Percentiles rank a stretch among this genome's conserved stretches.
These are phyloP conservation scores for Colletotrichum musae DNA, from an alignment of 2,329 filamentous ascomycete species.

Conservation along the genomic window DNA sequence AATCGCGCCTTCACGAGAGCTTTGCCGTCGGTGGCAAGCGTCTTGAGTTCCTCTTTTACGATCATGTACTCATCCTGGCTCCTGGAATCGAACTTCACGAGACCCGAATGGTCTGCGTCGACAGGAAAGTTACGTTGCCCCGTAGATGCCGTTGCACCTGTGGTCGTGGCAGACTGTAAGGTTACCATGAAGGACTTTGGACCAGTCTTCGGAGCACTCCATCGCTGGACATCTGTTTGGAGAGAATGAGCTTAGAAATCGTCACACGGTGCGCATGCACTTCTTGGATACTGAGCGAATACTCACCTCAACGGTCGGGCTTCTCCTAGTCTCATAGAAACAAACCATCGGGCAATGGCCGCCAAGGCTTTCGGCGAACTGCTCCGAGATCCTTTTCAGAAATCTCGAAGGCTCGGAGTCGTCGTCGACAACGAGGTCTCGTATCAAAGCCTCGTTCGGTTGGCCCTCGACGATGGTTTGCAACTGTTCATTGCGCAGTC, in stretches of 20 bases:
- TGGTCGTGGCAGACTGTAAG: slow-evolving; percentile 44
- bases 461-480: slow-evolving; percentile 43
- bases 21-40: neutral
- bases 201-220: slow-evolving; percentile 40
- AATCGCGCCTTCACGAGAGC: neutral
- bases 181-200: slow-evolving; percentile 43
- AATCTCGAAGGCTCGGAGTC: slow-evolving; percentile 44
- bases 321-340: slow-evolving; percentile 42
- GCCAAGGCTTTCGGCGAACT: slow-evolving; percentile 43
- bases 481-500: slow-evolving; percentile 44
- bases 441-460: slow-evolving; percentile 45
- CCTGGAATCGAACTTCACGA: slow-evolving; percentile 43
- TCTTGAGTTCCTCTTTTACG: neutral
- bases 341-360: slow-evolving; percentile 42
- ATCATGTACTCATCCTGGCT: slow-evolving; percentile 2
- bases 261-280: no score
- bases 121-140: slow-evolving; percentile 40
- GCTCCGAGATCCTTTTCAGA: slow-evolving; percentile 39
- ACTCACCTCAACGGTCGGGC: slow-evolving; percentile 43
- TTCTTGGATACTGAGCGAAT: no score
- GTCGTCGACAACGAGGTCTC: slow-evolving; percentile 41
- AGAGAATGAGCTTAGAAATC: no score
- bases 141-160: slow-evolving; percentile 35
- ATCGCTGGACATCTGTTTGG: neutral
- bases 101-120: slow-evolving; percentile 44